Percentiles rank a stretch among this genome's conserved stretches.
phyloP scores from a whole-genome alignment of 768 basidiomycete species.

The Kondoa subrosea region DNA sequence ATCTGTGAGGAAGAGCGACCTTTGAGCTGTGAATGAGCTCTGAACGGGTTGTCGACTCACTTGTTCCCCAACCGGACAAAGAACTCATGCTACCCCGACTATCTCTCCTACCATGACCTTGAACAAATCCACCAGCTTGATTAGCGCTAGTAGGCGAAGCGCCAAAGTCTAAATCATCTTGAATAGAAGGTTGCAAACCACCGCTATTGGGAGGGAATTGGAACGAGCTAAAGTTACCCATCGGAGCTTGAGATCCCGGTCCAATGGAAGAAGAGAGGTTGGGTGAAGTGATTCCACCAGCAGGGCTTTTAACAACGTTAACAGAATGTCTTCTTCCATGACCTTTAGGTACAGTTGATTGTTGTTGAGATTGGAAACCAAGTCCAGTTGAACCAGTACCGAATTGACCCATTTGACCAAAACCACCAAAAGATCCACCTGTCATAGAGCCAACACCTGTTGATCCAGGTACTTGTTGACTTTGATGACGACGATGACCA shows the following conservation, averaged over 20 bases:
- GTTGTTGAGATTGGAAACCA: constrained; percentile 25
- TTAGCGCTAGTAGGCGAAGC: neutral
- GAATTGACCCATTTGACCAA: constrained; percentile 19
- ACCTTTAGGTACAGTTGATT: constrained; percentile 35
- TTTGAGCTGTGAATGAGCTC: neutral
- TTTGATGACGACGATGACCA: constrained; percentile 12
- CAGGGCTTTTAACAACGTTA: constrained; percentile 53
- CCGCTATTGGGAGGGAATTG: neutral
- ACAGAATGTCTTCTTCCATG: constrained; percentile 82
- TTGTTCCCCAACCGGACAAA: constrained; percentile 17
- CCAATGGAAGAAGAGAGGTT: neutral
- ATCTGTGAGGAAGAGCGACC: neutral
- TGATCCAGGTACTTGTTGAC: neutral
- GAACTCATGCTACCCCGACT: constrained; percentile 12
- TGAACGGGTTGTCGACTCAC: constrained; percentile 7
- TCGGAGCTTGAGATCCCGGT: neutral
- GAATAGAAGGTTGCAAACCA: neutral
- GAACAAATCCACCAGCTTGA: constrained; percentile 1
- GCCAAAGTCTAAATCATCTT: constrained; percentile 6
- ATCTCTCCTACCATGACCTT: constrained; percentile 16
- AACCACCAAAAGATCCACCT: constrained; percentile 10
- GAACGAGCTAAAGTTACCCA: neutral
- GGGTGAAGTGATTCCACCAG: neutral
- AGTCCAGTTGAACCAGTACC: neutral
- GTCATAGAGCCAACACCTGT: constrained; percentile 1